These are phyloP conservation scores for Fusarium staphyleae DNA, from an alignment of 2,329 filamentous ascomycete species.

Conservation along the genomic window DNA sequence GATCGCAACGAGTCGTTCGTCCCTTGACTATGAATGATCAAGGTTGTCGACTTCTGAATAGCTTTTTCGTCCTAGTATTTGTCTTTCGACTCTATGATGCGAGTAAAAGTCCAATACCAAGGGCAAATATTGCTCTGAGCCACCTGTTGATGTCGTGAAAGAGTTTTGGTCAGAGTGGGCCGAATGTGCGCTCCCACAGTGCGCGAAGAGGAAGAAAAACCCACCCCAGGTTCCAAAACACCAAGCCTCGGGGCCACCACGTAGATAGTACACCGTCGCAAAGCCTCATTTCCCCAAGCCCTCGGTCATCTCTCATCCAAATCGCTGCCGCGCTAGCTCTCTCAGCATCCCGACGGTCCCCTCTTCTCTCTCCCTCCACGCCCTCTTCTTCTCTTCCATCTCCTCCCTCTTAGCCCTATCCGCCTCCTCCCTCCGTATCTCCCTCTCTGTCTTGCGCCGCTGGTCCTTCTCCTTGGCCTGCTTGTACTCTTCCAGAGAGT, in stretches of 20 bases:
- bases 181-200: conserved; percentile 40
- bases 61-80: too few species aligned
- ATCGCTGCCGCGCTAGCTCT: conserved; percentile 79
- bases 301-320: conserved; percentile 58
- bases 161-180: conserved; percentile 42
- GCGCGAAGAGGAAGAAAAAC: conserved; percentile 35
- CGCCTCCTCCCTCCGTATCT: conserved; percentile 83
- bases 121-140: conserved; percentile 10
- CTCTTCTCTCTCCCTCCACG: conserved; percentile 78
- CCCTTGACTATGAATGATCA: too few species aligned
- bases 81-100: not conserved
- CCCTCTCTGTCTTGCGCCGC: conserved; percentile 81
- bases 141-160: conserved; percentile 33
- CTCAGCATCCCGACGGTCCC: conserved; percentile 83
- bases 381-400: conserved; percentile 76
- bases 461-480: conserved; percentile 69
- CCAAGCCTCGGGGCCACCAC: not conserved
- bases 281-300: not conserved
- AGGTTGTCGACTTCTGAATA: too few species aligned
- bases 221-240: not conserved
- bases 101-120: not conserved
- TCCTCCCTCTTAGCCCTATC: conserved; percentile 77
- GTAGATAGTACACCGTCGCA: not conserved
- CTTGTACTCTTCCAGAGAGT: conserved; percentile 72
- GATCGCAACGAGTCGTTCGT: conserved; percentile 2